A percentile compares a stretch with the other conserved stretches of the same genome.
Conservation (phyloP, 169 alveolate species). For the Toxoplasma gondii region DNA sequence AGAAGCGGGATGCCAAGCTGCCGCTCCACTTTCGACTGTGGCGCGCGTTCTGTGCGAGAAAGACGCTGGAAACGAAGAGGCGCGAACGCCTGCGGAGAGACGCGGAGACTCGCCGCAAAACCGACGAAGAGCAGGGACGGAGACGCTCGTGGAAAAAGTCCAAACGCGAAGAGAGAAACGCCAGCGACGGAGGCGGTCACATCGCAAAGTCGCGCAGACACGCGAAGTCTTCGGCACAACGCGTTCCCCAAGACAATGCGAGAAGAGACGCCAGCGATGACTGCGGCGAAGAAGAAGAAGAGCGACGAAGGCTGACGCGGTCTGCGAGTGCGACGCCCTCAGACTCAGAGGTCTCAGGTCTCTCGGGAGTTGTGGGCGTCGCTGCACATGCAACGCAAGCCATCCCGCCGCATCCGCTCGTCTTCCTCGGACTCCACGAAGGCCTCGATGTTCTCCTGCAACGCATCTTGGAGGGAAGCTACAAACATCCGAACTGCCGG, state of each 20-base stretch:
- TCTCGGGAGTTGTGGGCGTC: too few relatives aligned
- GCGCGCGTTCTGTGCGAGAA: not conserved
- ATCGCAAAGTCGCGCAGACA: too few relatives aligned
- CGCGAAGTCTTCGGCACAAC: not conserved
- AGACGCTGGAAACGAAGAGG: not conserved
- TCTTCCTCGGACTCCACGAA: constrained; percentile 17
- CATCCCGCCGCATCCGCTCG: not conserved
- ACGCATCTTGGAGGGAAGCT: constrained; percentile 52
- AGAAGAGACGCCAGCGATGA: not conserved
- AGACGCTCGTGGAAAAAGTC: not conserved
- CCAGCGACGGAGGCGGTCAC: too few relatives aligned
- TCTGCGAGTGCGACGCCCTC: too few relatives aligned
- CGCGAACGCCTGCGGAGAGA: not conserved
- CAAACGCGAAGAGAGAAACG: too few relatives aligned
- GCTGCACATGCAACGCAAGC: too few relatives aligned
- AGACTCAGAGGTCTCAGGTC: too few relatives aligned
- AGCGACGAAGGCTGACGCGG: not conserved
- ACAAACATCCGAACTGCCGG: constrained; percentile 66
- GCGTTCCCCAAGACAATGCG: not conserved
- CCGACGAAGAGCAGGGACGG: not conserved
- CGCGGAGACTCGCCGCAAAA: not conserved
- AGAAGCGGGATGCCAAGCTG: constrained; percentile 30
- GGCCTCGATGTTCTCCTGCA: constrained; percentile 27
- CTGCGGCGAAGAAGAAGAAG: not conserved
- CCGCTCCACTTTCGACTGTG: constrained; percentile 21